phyloP scores from a whole-genome alignment of 164 flowering plant species.

The Vitis amurensis region DNA sequence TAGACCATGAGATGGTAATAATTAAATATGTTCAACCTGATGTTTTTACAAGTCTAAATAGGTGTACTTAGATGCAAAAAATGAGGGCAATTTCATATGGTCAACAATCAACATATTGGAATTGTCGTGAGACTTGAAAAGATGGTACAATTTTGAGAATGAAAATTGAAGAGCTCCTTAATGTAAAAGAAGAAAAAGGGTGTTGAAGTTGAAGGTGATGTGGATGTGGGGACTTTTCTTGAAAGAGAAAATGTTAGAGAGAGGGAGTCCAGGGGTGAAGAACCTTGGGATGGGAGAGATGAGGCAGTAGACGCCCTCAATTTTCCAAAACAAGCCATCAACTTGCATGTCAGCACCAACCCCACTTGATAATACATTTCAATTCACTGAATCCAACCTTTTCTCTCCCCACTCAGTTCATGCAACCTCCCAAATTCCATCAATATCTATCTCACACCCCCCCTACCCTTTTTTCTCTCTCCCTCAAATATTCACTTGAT shows the following conservation, averaged over 20 bases:
- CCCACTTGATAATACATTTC: conserved; percentile 17
- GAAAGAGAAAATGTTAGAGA: conserved; percentile 2
- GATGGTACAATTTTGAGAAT: too few species aligned
- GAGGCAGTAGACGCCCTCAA: conserved; percentile 1
- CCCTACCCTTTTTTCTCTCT: too few species aligned
- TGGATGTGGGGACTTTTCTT: conserved; percentile 1
- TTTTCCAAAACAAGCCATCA: conserved; percentile 25
- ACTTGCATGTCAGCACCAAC: conserved; percentile 31
- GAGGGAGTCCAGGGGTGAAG: conserved; percentile 48
- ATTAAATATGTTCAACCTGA: too few species aligned
- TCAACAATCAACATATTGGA: too few species aligned
- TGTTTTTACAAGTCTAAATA: too few species aligned
- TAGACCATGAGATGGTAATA: too few species aligned
- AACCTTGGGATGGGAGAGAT: conserved; percentile 32
- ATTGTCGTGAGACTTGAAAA: too few species aligned
- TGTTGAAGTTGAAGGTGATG: too few species aligned
- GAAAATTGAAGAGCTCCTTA: too few species aligned
- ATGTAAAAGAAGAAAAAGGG: too few species aligned
- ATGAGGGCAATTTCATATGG: too few species aligned
- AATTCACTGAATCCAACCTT: conserved; percentile 50
- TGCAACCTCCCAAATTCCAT: conserved; percentile 6
- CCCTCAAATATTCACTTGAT: background rate
- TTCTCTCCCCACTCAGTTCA: conserved; percentile 12
- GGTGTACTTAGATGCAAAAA: too few species aligned
- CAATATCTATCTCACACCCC: background rate